Evolutionary conservation across 148 eudicot genomes (phyloP).

Genomic region (Rhododendron kiyosumense): DNA sequence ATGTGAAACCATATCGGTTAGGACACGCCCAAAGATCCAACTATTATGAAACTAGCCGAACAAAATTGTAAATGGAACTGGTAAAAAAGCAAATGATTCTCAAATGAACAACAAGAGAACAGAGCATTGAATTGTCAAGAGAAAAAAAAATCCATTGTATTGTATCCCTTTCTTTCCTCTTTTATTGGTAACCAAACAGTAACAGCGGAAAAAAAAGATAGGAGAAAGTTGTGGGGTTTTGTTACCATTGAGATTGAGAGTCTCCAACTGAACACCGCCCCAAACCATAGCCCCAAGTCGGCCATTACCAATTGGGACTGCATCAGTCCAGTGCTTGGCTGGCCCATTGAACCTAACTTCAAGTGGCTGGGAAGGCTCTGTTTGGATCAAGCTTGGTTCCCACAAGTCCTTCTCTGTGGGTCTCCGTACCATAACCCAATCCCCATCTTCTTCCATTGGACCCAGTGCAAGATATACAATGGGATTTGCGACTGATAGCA

Average conservation of each 20-base stretch:
- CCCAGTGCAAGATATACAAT: neutral
- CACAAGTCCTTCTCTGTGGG: constrained; percentile 30
- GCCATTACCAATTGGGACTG: constrained; percentile 83
- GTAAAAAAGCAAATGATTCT: neutral
- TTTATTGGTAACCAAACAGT: neutral
- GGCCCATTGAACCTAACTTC: constrained; percentile 49
- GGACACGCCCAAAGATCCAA: neutral
- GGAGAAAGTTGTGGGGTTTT: neutral
- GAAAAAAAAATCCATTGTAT: neutral
- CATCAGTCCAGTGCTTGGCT: constrained; percentile 91
- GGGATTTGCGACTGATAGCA: neutral
- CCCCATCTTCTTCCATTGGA: constrained; percentile 18
- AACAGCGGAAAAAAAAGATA: neutral
- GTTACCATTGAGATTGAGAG: constrained; percentile 73
- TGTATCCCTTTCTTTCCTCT: neutral
- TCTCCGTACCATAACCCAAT: constrained; percentile 34
- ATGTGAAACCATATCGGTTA: neutral
- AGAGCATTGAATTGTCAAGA: neutral
- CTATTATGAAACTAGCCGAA: neutral
- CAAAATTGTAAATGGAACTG: neutral
- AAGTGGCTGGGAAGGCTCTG: constrained; percentile 24
- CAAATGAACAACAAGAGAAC: neutral
- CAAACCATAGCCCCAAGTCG: constrained; percentile 79
- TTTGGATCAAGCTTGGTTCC: constrained; percentile 31
- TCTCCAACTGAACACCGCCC: constrained; percentile 58